A percentile compares a stretch with the other conserved stretches of the same genome.
Conservation (phyloP, 164 flowering plant species). For the Kalanchoe fedtschenkoi region DNA sequence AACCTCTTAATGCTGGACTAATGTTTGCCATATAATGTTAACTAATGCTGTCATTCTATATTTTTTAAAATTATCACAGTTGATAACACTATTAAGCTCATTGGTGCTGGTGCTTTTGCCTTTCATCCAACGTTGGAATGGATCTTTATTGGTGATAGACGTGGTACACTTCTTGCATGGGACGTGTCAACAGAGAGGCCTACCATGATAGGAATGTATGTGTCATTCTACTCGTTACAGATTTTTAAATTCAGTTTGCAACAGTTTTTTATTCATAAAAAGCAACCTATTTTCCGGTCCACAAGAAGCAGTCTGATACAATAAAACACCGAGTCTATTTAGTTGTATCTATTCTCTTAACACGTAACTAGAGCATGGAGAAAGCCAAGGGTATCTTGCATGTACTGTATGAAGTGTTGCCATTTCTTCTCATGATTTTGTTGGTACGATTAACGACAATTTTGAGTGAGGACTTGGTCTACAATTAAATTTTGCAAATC, state of each 20-base stretch:
- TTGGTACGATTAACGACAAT: too few species aligned
- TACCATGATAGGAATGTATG: constrained; percentile 95
- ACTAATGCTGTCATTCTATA: not conserved
- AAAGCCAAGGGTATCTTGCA: too few species aligned
- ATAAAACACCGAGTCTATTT: too few species aligned
- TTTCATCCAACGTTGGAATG: constrained; percentile 97
- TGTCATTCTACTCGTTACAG: not conserved
- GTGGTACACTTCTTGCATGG: constrained; percentile 96
- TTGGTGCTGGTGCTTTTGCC: constrained; percentile 93
- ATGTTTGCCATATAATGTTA: not conserved
- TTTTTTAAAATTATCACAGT: constrained; percentile 36
- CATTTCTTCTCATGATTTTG: too few species aligned
- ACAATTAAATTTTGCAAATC: too few species aligned
- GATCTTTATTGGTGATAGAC: constrained; percentile 96
- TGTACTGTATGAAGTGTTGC: too few species aligned
- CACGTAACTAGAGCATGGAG: too few species aligned
- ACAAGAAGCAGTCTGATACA: too few species aligned
- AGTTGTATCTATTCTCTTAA: too few species aligned
- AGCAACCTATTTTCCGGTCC: too few species aligned
- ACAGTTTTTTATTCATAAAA: not conserved
- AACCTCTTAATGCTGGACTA: not conserved
- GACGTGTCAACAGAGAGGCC: constrained; percentile 98
- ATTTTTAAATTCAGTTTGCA: not conserved
- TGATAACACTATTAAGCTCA: constrained; percentile 82
- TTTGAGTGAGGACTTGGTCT: too few species aligned